Evolutionary conservation across 2,329 filamentous ascomycete genomes (phyloP).

Genomic region (Botrytis cinerea): DNA sequence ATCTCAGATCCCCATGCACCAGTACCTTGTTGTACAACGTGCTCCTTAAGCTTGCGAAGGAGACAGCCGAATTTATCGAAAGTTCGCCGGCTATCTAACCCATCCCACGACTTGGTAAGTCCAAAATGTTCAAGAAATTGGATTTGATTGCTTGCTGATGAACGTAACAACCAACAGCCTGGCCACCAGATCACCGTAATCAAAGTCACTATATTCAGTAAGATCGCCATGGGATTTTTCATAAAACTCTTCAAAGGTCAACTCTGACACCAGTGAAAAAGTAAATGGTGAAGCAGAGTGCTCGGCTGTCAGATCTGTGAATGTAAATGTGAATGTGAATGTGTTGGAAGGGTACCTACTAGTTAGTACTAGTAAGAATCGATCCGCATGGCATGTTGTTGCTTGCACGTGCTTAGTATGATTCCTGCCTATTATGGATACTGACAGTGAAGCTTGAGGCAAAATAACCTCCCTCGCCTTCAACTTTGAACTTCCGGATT

Average conservation of each 20-base stretch:
- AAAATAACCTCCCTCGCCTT: not conserved
- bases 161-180: not conserved
- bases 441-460: not conserved
- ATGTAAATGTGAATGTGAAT: no score
- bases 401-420: constrained; percentile 1
- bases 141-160: not conserved
- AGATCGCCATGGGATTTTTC: no score
- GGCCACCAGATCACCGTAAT: not conserved
- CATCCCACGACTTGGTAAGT: not conserved
- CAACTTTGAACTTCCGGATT: not conserved
- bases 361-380: not conserved
- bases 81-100: not conserved
- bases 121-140: not conserved
- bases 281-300: not conserved
- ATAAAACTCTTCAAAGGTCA: not conserved
- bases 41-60: not conserved
- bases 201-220: no score
- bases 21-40: not conserved
- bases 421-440: not conserved
- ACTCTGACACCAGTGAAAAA: not conserved
- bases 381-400: not conserved
- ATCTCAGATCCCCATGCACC: not conserved
- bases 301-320: not conserved
- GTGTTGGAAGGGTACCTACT: not conserved
- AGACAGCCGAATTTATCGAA: not conserved